Base-by-base conservation (phyloP, 768 basidiomycete species). In the Dentipellis sp. region DNA sequence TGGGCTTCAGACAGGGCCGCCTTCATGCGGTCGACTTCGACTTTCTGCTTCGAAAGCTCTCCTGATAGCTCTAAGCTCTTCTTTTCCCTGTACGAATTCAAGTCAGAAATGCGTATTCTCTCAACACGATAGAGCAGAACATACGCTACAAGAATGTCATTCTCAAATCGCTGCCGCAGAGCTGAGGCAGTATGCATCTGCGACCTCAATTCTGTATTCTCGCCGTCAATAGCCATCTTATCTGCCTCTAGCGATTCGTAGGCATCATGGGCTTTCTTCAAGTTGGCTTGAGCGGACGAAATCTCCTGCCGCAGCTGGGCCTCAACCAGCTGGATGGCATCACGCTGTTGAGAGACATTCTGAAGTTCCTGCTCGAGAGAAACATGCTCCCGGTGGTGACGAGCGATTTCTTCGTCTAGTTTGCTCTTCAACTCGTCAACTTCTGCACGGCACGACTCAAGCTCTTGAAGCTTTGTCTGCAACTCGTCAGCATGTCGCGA, bases 121-220 rank as follows among this genome's bases (percentile, higher is more conserved):
- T 29, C 3, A 29, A 29, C 29, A 29, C 6, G 6, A 29, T 6
- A 29, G 29, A 29, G 6, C 29, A 29, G 6, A 29, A 29, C 29
- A 6, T 29, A 29, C 29, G 29, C 29, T 6, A 29, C 29, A 6
- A 29, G 3, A 29, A 29, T 29, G 6, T 29, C 29, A 6, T 29
- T 29, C 6, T 29, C 29, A 29, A 29, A 29, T 29, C 29, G 29
- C 19, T 45, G 42, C 19, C 19, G n/a, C 16, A 45, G 42, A 17
- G 42, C 42, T 19, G 19, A 19, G 16, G 42, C 42, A 19, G 42
- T 45, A n/a, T 45, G 42, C 42, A 19, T 45, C n/a, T 19, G 42
- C 3, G 42, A 45, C 19, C 79, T 23, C 14, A 88, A 69, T 12
- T 71, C 68, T 0, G 84, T 87, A 48, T 76, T 75, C 60, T 83